Evolutionary conservation across 1,284 basidiomycete genomes (phyloP), one percentile per base, ranked within the genome.

Genomic region (Cystobasidium pallidum): DNA sequence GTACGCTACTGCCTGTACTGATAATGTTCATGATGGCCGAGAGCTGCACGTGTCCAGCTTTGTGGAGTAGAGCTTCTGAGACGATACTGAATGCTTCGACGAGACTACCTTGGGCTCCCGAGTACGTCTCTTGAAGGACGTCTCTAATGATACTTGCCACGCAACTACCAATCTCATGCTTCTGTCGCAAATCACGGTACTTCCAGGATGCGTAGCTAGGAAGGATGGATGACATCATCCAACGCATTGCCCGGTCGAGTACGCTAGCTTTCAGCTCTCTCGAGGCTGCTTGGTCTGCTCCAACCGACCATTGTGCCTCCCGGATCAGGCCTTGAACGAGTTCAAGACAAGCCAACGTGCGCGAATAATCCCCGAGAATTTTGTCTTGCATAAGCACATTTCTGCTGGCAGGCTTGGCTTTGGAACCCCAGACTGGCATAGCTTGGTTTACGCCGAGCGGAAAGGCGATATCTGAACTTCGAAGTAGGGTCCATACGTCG

Each of bases 221-320:
- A 92, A 92, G 94, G 34, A 94, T 87, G 79, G 91, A 89, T 26
- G 88, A 87, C 76, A 91, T 89, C 10, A 93, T 84, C 78, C 94
- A 93, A 19, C 84, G 84, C 10, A 87, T 83, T 0, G 89, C 89
- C 36, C 91, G 88, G 61, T 89, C 81, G 13, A 94, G 84, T 4
- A 94, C 91, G 72, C 90, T 88, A 74, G 90, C 88, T 80, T 93
- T 94, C 58, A 91, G 81, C 73, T 88, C 78, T 34, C 70, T 83
- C 0, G 87, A 82, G 34, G 88, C 8, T 4, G 19, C 11, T 15
- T 45, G 82, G 10, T 82, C 80, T 17, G 86, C 77, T 47, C 85
- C 83, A 0, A 88, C 86, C 3, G 86, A 70, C 45, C 73, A 59
- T 41, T 78, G 77, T 0, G 74, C 70, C 30, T 78, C 30, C 17